These are phyloP conservation scores for Tieghemiomyces parasiticus DNA, from an alignment of 192 early-diverging fungal species.

Conservation along the genomic window DNA sequence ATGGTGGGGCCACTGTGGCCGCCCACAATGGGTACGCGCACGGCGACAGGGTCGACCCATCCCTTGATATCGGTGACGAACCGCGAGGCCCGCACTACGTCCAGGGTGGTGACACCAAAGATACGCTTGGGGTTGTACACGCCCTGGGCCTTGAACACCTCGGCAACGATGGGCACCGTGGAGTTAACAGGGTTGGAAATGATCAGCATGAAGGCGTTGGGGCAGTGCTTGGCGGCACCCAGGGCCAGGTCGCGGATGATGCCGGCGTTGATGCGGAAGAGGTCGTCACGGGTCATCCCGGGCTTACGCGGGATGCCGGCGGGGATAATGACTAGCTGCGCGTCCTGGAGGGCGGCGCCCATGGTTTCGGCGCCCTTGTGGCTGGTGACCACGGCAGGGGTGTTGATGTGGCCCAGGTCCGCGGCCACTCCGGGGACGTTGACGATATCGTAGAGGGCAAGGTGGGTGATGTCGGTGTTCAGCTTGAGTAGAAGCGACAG, in stretches of 20 bases:
- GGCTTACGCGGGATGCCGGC: slow-evolving; percentile 97
- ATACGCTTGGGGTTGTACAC: slow-evolving; percentile 79
- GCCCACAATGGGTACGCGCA: slow-evolving; percentile 73
- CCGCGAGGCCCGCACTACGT: slow-evolving; percentile 84
- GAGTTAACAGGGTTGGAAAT: slow-evolving; percentile 99
- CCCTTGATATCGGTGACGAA: slow-evolving; percentile 73
- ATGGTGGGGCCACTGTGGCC: slow-evolving; percentile 96
- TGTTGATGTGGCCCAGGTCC: slow-evolving; percentile 87
- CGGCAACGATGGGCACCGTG: slow-evolving; percentile 89
- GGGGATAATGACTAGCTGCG: slow-evolving; percentile 73
- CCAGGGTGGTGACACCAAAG: slow-evolving; percentile 91
- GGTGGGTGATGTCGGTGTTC: slow-evolving; percentile 67
- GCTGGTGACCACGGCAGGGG: slow-evolving; percentile 54
- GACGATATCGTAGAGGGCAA: slow-evolving; percentile 92
- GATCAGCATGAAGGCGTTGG: slow-evolving; percentile 73
- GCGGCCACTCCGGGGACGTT: slow-evolving; percentile 95
- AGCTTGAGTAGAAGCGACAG: slow-evolving; percentile 88
- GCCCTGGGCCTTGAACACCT: slow-evolving; percentile 79
- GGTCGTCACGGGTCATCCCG: slow-evolving; percentile 96
- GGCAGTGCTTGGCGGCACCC: slow-evolving; percentile 61
- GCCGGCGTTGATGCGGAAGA: slow-evolving; percentile 96
- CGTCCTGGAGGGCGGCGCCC: slow-evolving; percentile 44
- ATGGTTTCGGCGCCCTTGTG: slow-evolving; percentile 51
- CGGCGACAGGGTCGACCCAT: slow-evolving; percentile 40
- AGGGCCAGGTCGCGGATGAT: slow-evolving; percentile 76